phyloP scores from a whole-genome alignment of 2,329 filamentous ascomycete species.

The Boeremia exigua region DNA sequence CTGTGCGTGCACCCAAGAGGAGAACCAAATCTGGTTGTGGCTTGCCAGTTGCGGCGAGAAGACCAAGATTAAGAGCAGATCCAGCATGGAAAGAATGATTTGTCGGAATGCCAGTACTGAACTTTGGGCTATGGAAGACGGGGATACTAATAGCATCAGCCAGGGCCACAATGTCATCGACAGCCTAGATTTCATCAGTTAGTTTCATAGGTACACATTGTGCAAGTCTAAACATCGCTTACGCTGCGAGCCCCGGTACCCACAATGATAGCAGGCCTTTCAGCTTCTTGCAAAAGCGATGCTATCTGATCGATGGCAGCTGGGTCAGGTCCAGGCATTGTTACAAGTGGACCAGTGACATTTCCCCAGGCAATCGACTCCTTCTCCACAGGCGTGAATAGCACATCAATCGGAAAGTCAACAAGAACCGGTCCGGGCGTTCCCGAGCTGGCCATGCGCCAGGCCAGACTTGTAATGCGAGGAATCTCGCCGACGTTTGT shows the following conservation, averaged over 20 bases:
- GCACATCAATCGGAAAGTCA: conserved; percentile 50
- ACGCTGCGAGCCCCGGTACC: conserved; percentile 47
- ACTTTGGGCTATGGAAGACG: conserved; percentile 52
- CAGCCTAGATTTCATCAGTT: conserved; percentile 26
- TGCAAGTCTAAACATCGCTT: neutral
- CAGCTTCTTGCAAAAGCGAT: conserved; percentile 41
- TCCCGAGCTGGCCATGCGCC: conserved; percentile 49
- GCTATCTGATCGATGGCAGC: conserved; percentile 44
- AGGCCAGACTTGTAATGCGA: conserved; percentile 52
- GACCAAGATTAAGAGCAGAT: conserved; percentile 43
- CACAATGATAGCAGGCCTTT: conserved; percentile 51
- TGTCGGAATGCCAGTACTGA: conserved; percentile 34
- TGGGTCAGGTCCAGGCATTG: conserved; percentile 46
- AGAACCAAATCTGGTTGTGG: conserved; percentile 51
- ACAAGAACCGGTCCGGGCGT: conserved; percentile 50
- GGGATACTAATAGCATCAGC: conserved; percentile 47
- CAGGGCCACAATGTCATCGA: conserved; percentile 40
- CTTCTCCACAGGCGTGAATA: conserved; percentile 51
- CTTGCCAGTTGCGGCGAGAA: conserved; percentile 34
- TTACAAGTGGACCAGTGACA: conserved; percentile 42
- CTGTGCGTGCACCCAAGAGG: conserved; percentile 51
- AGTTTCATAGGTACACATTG: neutral
- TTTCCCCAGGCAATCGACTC: conserved; percentile 51
- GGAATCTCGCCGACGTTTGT: conserved; percentile 55
- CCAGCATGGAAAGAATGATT: conserved; percentile 47